Evolutionary conservation across 441 rosid species (phyloP), one percentile per base, ranked within the genome.

Genomic region (Mallotus japonicus): DNA sequence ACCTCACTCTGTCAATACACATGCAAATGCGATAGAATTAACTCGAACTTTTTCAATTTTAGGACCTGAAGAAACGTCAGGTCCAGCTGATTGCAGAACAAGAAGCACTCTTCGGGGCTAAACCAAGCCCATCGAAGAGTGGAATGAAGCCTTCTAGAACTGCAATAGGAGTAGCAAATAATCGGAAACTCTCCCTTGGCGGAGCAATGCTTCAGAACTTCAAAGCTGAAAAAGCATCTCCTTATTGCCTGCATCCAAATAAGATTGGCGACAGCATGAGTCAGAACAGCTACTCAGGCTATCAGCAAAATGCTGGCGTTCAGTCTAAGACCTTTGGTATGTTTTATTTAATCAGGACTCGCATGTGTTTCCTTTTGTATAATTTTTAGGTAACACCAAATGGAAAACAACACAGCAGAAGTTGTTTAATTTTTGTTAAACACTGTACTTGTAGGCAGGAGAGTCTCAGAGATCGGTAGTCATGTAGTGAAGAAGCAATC

Each of bases 61-160:
- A 91, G 99, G 93, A 91, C 75, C 89, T 83, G 80, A 92, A 89
- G 89, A 95, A 85, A 85, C 86, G 85, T 69, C 88, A 92, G 72
- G 97, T 83, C 37, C 97, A 89, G 81, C 80, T 84, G 55, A 86
- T 88, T 57, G 88, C 92, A 54, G 94, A 90, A 71, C 88, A 91
- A 81, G 95, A 91, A 80, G 85, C 89, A 17, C 80, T 82, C 62
- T 89, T 85, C 56, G 95, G 98, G 57, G 87, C 96, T 22, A 91
- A 87, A 80, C 93, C 88, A 51, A 92, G 96, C 75, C 96, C 99
- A 40, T 74, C 76, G 67, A 85, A 86, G 56, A 85, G 88, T 67
- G 91, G 77, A 50, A 90, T 78, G 81, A 95, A 91, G 77, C 80
- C 82, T 74, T 54, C 87, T 42, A 82, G 86, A 87, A 73, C 78